phyloP scores from a whole-genome alignment of 2,329 filamentous ascomycete genomes.

The Monilinia aucupariae region DNA sequence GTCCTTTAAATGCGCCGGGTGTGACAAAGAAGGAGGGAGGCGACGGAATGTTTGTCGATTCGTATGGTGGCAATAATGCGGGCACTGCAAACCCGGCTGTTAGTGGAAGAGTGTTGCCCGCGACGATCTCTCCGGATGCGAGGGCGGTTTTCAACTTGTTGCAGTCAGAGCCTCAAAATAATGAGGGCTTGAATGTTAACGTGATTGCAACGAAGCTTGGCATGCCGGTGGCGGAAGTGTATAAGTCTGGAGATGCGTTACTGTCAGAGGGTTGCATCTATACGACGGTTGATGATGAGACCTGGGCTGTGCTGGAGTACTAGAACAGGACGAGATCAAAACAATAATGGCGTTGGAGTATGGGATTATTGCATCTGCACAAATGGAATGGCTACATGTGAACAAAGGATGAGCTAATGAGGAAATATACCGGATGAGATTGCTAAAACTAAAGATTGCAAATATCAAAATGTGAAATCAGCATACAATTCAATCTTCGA shows the following conservation, averaged over 20 bases:
- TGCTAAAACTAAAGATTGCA: neutral
- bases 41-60: conserved; percentile 36
- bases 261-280: conserved; percentile 70
- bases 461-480: neutral
- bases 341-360: conserved; percentile 23
- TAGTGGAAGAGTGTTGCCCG: conserved; percentile 34
- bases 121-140: conserved; percentile 48
- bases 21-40: conserved; percentile 36
- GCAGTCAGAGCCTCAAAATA: conserved; percentile 60
- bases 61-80: conserved; percentile 36
- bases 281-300: conserved; percentile 87
- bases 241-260: conserved; percentile 76
- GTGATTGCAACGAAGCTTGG: conserved; percentile 62
- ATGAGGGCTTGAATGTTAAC: conserved; percentile 79
- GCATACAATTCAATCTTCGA: neutral
- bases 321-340: conserved; percentile 32
- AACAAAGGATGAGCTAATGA: conserved; percentile 6
- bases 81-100: conserved; percentile 18
- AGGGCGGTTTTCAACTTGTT: conserved; percentile 69
- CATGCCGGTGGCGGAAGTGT: conserved; percentile 64
- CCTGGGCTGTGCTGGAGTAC: conserved; percentile 78
- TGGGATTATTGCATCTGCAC: conserved; percentile 9
- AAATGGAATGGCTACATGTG: conserved; percentile 1
- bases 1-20: conserved; percentile 44
- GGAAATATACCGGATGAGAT: neutral